Conservation (phyloP, 2,329 filamentous ascomycete species). For the Cladophialophora bantiana region DNA sequence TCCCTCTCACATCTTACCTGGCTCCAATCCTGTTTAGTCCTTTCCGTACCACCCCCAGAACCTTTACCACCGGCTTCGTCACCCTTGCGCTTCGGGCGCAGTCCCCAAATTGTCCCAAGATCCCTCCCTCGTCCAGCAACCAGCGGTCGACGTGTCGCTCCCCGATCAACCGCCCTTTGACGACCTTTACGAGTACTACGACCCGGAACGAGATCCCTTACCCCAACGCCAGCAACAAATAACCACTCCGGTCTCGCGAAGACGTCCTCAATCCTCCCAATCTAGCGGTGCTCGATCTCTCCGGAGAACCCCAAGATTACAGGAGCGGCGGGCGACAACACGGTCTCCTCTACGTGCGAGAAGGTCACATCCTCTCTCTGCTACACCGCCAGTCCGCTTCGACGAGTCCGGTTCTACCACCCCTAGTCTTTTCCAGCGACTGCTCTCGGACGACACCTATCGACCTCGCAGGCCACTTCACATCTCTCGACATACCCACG, state of each 20-base stretch:
- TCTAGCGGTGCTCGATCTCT: conserved; percentile 60
- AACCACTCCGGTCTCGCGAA: conserved; percentile 31
- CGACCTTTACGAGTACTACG: conserved; percentile 63
- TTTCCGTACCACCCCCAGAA: conserved; percentile 14
- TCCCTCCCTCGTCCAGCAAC: conserved; percentile 12
- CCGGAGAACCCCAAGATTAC: conserved; percentile 61
- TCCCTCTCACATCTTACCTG: conserved; percentile 19
- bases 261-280: conserved; percentile 56
- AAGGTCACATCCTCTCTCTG: conserved; percentile 37
- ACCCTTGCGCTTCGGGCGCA: conserved; percentile 34
- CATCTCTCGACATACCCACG: conserved; percentile 83
- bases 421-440: conserved; percentile 45
- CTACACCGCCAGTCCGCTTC: conserved; percentile 28
- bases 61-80: conserved; percentile 10
- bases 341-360: conserved; percentile 36
- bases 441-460: conserved; percentile 55
- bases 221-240: conserved; percentile 41
- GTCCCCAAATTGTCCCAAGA: conserved; percentile 31
- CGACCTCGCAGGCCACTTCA: conserved; percentile 60
- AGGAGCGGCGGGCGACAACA: conserved; percentile 50
- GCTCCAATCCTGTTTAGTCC: conserved; percentile 28
- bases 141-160: conserved; percentile 47
- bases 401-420: conserved; percentile 40
- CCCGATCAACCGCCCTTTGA: conserved; percentile 50
- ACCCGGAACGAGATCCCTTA: conserved; percentile 43